A percentile compares a stretch with the other conserved stretches of the same genome.
These are phyloP conservation scores for Heracleum sosnowskyi DNA, from an alignment of 129 eudicot species.

Conservation along the genomic window DNA sequence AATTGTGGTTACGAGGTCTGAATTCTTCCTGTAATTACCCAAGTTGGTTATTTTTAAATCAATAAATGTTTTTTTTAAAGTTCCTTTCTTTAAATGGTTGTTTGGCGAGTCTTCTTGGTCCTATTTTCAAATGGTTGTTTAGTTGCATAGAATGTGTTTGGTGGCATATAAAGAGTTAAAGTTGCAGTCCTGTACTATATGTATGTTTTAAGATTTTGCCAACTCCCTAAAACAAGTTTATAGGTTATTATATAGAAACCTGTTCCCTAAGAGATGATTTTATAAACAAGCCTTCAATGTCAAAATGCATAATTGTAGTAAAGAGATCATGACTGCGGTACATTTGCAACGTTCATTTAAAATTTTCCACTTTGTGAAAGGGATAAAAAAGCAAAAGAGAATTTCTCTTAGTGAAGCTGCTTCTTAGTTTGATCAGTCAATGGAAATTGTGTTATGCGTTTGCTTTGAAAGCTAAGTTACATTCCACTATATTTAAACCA, in stretches of 20 bases:
- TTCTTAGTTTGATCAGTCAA: neutral
- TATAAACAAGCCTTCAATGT: neutral
- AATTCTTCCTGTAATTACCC: neutral
- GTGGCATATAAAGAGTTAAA: neutral
- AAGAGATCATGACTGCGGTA: neutral
- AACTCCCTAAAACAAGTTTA: too few relatives aligned
- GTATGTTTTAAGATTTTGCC: neutral
- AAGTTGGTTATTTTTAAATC: neutral
- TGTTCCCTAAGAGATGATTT: neutral
- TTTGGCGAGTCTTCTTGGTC: too few relatives aligned
- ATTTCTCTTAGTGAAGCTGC: neutral
- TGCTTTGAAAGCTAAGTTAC: too few relatives aligned
- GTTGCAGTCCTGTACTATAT: neutral
- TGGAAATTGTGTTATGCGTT: too few relatives aligned
- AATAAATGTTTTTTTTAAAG: neutral
- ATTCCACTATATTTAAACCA: too few relatives aligned
- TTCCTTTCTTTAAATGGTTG: neutral
- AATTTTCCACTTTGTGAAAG: neutral
- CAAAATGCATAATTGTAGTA: neutral
- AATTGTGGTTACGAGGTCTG: conserved; percentile 87
- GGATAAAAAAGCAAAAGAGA: neutral
- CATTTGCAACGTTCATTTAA: too few relatives aligned
- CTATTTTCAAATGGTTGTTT: neutral
- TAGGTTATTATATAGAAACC: too few relatives aligned
- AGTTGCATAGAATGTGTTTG: neutral